Base-by-base conservation (phyloP, 2,329 filamentous ascomycete species). In the Macroventuria anomochaeta region DNA sequence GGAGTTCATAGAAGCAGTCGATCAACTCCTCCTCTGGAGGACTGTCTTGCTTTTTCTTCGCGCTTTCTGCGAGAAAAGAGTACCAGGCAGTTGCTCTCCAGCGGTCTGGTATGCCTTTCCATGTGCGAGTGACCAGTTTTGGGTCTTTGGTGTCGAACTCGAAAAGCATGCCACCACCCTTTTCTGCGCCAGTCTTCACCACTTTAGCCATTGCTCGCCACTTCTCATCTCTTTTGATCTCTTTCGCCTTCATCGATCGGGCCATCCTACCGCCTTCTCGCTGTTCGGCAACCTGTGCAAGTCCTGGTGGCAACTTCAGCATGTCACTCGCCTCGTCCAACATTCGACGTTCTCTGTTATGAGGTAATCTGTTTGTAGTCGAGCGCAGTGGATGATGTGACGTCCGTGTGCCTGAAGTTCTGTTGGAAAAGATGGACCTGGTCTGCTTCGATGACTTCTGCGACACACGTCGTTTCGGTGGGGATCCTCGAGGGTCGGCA, bases 51-150 rank as follows among this genome's bases (percentile, higher is more conserved):
- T 84, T 81, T 57, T 82, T 84, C 68, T 84, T 87, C 28, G 92
- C 91, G 59, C 90, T 93, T 7, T 88, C 80, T 6, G 86, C 83
- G 23, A 99, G 83, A 71, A 99, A 99, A 3, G 92, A 91, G 77
- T 93, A 93, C 95, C 95, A 99, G 2, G 93, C 95, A 1, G 91
- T 89, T 26, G 89, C 85, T 44, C 95, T 88, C 95, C 95, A 99
- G 58, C 91, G 87, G 75, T 99, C 95, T 0, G 95, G 95, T 59
- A 99, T 96, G 25, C 95, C 95, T 73, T 99, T 99, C 95, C 95
- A 99, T 1, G 92, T 96, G 50, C 95, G 85, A 62, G 93, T 89
- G 53, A 96, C 87, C 36, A 99, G 80, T 73, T 97, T 81, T 5
- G 89, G 82, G 71, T 89, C 90, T 59, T 83, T 86, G 31, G 85